Percentiles rank a stretch among this genome's conserved stretches.
Conservation (phyloP, 2,329 filamentous ascomycete species). For the Alternaria solani region DNA sequence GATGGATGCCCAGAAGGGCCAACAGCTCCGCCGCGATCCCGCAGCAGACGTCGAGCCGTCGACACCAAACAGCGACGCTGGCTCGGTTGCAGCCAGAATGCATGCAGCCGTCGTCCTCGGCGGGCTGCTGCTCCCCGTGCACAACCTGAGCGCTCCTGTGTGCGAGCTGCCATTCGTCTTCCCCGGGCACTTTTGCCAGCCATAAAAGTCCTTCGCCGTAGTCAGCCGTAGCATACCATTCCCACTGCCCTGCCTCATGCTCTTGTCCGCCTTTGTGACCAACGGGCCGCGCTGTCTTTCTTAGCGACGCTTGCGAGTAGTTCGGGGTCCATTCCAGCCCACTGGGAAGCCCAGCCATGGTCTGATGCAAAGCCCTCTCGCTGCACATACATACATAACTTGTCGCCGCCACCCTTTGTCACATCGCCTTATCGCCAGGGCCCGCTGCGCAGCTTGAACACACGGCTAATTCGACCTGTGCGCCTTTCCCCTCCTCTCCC, state of each 20-base stretch:
- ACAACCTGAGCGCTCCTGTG: slow-evolving; percentile 8
- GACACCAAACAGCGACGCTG: slow-evolving; percentile 14
- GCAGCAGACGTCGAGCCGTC: slow-evolving; percentile 24
- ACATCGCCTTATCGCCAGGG: slow-evolving; percentile 19
- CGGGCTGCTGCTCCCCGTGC: slow-evolving; percentile 16
- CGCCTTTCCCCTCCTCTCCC: neutral
- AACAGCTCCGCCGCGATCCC: neutral
- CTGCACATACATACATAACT: slow-evolving; percentile 32
- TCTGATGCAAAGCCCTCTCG: slow-evolving; percentile 15
- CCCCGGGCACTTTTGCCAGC: neutral
- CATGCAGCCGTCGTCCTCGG: slow-evolving; percentile 19
- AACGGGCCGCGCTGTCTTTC: slow-evolving; percentile 31
- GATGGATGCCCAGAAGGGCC: neutral
- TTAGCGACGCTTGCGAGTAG: slow-evolving; percentile 39
- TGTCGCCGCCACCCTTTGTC: slow-evolving; percentile 18
- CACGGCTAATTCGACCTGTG: slow-evolving; percentile 7
- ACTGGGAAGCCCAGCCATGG: slow-evolving; percentile 34
- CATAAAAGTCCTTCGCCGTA: slow-evolving; percentile 14
- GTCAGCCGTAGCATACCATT: slow-evolving; percentile 13
- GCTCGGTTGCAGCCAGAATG: slow-evolving; percentile 21
- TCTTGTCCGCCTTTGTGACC: slow-evolving; percentile 26
- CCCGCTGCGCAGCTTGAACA: slow-evolving; percentile 11
- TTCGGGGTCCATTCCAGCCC: slow-evolving; percentile 40
- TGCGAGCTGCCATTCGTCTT: slow-evolving; percentile 14
- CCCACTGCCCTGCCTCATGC: slow-evolving; percentile 10